These are phyloP conservation scores for Selaginella tamariscina DNA, from an alignment of 75 land plant species.

Conservation along the genomic window DNA sequence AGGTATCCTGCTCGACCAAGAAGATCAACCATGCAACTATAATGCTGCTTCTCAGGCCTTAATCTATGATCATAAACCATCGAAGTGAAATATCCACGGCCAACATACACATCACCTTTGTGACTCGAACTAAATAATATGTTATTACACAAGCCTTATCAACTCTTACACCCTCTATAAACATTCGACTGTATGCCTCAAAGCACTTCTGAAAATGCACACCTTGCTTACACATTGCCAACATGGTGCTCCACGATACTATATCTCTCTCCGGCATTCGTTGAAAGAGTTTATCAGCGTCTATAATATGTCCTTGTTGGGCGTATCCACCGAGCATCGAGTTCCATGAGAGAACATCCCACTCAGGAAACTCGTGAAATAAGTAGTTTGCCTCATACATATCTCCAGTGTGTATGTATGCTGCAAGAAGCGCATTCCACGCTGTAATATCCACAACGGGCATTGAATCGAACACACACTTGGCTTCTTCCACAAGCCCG, in stretches of 20 bases:
- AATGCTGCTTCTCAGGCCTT: background rate
- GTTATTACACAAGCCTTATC: no score
- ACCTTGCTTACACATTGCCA: background rate
- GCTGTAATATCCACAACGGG: background rate
- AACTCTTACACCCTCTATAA: no score
- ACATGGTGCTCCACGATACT: background rate
- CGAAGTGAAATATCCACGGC: background rate
- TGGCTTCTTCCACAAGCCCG: background rate
- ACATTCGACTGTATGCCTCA: no score
- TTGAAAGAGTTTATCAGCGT: background rate
- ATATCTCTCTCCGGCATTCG: background rate
- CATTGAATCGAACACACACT: background rate
- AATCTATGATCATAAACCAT: background rate
- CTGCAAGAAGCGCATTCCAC: background rate
- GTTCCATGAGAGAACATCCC: background rate
- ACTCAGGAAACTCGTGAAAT: background rate
- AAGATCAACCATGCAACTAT: slow-evolving; percentile 12
- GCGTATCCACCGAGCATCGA: background rate
- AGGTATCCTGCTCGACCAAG: background rate
- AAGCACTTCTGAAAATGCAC: no score
- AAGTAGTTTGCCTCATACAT: background rate
- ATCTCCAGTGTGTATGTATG: background rate
- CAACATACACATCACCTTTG: background rate
- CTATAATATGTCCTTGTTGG: background rate
- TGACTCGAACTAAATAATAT: background rate